Evolutionary conservation across 805 yeast species (phyloP).

Genomic region (Kuraishia ogatae): DNA sequence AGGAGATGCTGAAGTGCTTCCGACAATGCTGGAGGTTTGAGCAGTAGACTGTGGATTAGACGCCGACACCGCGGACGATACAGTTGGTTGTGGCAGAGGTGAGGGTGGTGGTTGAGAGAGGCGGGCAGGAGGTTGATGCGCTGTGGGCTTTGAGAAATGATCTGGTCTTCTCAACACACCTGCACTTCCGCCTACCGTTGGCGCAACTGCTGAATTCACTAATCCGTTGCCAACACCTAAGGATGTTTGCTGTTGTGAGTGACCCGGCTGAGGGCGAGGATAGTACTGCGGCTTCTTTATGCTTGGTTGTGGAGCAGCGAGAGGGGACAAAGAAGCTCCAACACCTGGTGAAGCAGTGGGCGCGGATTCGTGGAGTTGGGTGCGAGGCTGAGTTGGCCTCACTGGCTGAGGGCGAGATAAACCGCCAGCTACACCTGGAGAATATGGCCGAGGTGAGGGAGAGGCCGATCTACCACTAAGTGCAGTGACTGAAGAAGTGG

Average conservation of each 20-base stretch:
- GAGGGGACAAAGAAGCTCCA: not conserved
- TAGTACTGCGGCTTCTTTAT: constrained; percentile 3
- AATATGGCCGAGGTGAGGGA: not conserved
- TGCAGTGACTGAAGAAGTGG: not conserved
- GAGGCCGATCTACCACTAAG: not conserved
- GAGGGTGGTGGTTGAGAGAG: not conserved
- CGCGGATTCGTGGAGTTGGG: not conserved
- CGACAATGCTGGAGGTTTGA: not conserved
- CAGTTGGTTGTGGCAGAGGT: not conserved
- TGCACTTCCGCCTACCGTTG: not conserved
- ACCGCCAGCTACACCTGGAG: not conserved
- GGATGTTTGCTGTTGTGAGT: not conserved
- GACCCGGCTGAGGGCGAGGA: not conserved
- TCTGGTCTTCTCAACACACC: constrained; percentile 1
- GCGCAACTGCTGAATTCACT: not conserved
- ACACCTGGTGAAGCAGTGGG: not conserved
- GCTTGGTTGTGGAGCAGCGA: not conserved
- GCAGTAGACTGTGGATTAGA: not conserved
- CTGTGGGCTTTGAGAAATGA: constrained; percentile 1
- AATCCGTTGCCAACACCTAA: not conserved
- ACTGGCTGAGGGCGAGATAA: not conserved
- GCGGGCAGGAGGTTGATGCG: not conserved
- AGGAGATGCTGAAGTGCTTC: not conserved
- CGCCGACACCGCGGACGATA: not conserved
- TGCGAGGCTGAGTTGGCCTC: not conserved